A percentile compares a stretch with the other conserved stretches of the same genome.
Evolutionary conservation across 2,329 filamentous ascomycete genomes (phyloP).

Genomic region (Colletotrichum liaoningense): DNA sequence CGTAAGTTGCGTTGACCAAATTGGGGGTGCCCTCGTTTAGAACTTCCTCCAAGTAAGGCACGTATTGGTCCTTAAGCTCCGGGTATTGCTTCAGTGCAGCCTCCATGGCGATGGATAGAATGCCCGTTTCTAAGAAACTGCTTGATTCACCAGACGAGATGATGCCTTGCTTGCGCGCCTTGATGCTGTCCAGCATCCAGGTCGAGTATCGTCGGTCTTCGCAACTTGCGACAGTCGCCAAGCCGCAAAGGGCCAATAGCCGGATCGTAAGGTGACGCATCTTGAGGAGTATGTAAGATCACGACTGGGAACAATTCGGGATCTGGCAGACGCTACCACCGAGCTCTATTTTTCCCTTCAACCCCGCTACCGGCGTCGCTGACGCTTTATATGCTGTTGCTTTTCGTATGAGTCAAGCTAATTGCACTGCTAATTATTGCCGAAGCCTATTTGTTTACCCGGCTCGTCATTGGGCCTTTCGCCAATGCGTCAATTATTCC

Average conservation of each 20-base stretch:
- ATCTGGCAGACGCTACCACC: neutral
- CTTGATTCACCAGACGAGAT: constrained; percentile 37
- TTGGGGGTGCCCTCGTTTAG: constrained; percentile 33
- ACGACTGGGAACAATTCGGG: neutral
- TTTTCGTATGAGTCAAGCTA: neutral
- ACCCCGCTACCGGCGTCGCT: neutral
- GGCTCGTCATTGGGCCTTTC: neutral
- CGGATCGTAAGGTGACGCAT: neutral
- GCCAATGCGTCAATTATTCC: neutral
- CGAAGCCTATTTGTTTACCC: neutral
- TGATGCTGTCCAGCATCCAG: constrained; percentile 41
- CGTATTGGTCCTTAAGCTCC: constrained; percentile 11
- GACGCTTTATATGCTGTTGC: neutral
- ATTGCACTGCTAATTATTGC: neutral
- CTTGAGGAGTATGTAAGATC: neutral
- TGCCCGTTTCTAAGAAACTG: constrained; percentile 40
- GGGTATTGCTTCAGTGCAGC: constrained; percentile 36
- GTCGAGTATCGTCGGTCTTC: constrained; percentile 34
- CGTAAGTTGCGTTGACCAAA: constrained; percentile 30
- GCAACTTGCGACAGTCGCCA: neutral
- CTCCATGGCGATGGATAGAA: constrained; percentile 38
- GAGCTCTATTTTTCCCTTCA: neutral
- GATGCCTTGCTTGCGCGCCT: constrained; percentile 39
- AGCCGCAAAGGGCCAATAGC: constrained; percentile 10
- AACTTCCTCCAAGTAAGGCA: constrained; percentile 31